Percentiles rank a stretch among this genome's conserved stretches.
Evolutionary conservation across 257 asterid species (phyloP).

Genomic region (Solanum clarkiae): DNA sequence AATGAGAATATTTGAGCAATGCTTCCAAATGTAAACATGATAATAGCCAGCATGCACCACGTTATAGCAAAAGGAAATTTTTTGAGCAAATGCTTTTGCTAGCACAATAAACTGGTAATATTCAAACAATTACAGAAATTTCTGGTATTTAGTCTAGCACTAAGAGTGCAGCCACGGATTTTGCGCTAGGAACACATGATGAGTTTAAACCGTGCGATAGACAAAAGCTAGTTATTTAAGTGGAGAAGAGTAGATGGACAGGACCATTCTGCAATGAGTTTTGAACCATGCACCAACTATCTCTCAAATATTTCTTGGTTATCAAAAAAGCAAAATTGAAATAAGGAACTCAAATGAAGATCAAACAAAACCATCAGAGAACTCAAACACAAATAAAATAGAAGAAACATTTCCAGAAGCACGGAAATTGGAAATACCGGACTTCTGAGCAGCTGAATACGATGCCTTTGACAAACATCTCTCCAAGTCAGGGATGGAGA

Average conservation of each 20-base stretch:
- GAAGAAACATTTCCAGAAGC: not conserved
- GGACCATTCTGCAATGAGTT: not conserved
- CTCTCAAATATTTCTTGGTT: not conserved
- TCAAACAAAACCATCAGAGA: not conserved
- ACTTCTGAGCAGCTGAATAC: constrained; percentile 57
- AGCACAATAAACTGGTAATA: not conserved
- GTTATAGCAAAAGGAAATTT: not conserved
- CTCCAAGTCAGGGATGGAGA: constrained; percentile 65
- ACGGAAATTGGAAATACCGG: constrained; percentile 38
- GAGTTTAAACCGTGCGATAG: not conserved
- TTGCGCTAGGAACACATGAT: not conserved
- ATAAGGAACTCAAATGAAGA: not conserved
- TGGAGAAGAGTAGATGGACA: not conserved
- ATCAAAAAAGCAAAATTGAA: not conserved
- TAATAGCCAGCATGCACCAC: not conserved
- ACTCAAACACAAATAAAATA: not conserved
- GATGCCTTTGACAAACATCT: constrained; percentile 81
- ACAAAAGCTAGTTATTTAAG: not conserved
- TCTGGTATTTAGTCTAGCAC: not conserved
- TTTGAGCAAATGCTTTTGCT: not conserved
- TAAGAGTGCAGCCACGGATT: not conserved
- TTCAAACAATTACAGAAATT: not conserved
- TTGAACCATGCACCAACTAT: not conserved
- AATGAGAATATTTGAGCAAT: not conserved
- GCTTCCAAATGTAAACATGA: not conserved